These are phyloP conservation scores for Fusarium chaquense DNA, from an alignment of 2,329 filamentous ascomycete genomes.

Conservation along the genomic window DNA sequence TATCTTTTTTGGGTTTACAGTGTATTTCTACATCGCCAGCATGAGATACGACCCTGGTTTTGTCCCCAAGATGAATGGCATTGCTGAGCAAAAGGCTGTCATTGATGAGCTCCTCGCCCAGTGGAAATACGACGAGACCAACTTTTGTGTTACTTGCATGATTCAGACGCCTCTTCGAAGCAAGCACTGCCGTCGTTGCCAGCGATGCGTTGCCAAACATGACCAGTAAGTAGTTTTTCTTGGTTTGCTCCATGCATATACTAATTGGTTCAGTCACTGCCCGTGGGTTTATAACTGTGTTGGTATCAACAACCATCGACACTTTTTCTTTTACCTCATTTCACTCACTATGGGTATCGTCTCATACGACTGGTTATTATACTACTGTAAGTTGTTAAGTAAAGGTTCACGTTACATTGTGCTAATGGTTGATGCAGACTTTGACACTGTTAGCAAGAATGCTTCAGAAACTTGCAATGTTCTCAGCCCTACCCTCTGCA, in stretches of 20 bases:
- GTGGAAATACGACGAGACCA: constrained; percentile 93
- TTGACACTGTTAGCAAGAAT: constrained; percentile 67
- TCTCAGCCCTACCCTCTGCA: constrained; percentile 80
- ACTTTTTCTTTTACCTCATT: constrained; percentile 92
- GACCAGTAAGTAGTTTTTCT: constrained; percentile 78
- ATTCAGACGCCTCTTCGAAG: constrained; percentile 90
- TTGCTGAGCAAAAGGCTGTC: constrained; percentile 87
- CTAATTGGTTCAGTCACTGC: constrained; percentile 76
- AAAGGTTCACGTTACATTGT: too few relatives aligned
- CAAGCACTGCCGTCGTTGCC: constrained; percentile 94
- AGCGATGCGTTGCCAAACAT: constrained; percentile 93
- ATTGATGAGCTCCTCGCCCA: constrained; percentile 87
- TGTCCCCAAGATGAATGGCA: constrained; percentile 89
- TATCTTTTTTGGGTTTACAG: constrained; percentile 71
- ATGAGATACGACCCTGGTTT: constrained; percentile 94
- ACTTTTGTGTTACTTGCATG: constrained; percentile 97
- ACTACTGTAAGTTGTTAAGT: constrained; percentile 81
- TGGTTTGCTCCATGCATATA: background rate
- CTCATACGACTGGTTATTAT: constrained; percentile 76
- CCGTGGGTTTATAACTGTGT: constrained; percentile 99
- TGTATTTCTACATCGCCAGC: constrained; percentile 87
- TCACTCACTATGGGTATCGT: constrained; percentile 81
- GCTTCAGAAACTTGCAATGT: constrained; percentile 75
- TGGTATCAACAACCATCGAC: constrained; percentile 93
- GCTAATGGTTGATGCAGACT: constrained; percentile 64